Percentiles rank a stretch among this genome's conserved stretches.
Evolutionary conservation across 495 filamentous ascomycete genomes (phyloP).

Genomic region (Astrocystis sublimbata): DNA sequence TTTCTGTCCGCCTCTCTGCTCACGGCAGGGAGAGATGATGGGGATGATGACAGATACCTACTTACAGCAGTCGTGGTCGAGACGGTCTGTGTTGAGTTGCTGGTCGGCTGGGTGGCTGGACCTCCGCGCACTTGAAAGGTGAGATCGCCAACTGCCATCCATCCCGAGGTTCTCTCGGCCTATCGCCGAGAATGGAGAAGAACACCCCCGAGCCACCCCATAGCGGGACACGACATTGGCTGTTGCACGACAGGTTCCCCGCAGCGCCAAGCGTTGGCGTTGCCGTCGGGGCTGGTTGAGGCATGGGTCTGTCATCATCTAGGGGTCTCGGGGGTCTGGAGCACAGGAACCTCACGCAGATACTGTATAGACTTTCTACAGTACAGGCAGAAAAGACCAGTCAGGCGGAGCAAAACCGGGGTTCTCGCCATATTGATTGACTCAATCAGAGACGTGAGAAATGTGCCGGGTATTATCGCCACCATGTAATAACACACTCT

Average conservation of each 20-base stretch:
- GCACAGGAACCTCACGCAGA: neutral
- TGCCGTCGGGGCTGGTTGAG: constrained; percentile 9
- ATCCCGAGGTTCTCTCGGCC: neutral
- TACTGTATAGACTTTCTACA: constrained; percentile 20
- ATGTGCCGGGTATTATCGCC: constrained; percentile 27
- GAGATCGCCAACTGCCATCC: no score
- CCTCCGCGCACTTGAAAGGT: neutral
- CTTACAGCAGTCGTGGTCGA: no score
- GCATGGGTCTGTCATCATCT: neutral
- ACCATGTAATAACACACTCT: constrained; percentile 14
- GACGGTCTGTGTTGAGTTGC: neutral
- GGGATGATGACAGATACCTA: no score
- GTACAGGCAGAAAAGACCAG: constrained; percentile 27
- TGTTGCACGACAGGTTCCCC: constrained; percentile 14
- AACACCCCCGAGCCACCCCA: no score
- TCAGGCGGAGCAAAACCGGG: constrained; percentile 29
- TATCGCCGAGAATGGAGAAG: neutral
- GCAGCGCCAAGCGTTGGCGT: constrained; percentile 16
- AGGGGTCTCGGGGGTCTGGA: neutral
- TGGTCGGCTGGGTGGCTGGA: no score
- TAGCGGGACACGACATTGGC: constrained; percentile 3
- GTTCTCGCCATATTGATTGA: constrained; percentile 22
- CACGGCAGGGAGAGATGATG: no score
- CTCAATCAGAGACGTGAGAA: constrained; percentile 26
- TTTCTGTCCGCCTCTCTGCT: neutral